Base-by-base conservation (phyloP, 805 yeast genomes). In the Cyberlindnera nakhonratchasimensis region DNA sequence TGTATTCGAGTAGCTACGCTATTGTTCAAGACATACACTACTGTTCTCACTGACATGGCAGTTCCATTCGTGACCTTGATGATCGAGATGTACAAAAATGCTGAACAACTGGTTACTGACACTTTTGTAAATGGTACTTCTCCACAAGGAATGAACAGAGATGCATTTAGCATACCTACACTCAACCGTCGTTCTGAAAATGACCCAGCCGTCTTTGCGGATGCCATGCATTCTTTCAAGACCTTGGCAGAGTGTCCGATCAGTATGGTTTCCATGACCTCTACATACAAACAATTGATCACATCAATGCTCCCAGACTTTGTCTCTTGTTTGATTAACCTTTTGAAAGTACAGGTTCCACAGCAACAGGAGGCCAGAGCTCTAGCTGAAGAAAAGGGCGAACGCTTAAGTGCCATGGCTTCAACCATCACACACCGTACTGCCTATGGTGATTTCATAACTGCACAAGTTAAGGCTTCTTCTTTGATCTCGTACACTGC, bases 191-290 rank as follows among this genome's bases (percentile, higher is more conserved):
- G 43, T 6, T 57, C 61, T 12, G 39, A 45, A 5, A 70, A 66
- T 24, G 74, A 66, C 17, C 58, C 75, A 7, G 80, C 79, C 45
- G 67, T 74, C 3, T 69, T 89, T 40, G 74, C 74, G 33, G 76
- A 74, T 47, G 83, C 96, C 5, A 75, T 86, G 75, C 72, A 62
- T 50, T 89, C 97, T 1, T 91, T 93, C 72, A 90, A 89, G 59
- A 87, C 91, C 12, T 73, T 93, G 46, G 86, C 96, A 0, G 99
- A 93, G 62, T 90, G 98, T 59, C 99, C 99, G 9, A 91, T 93
- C 29, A 89, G 96, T 4, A 85, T 93, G 82, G 99, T 93, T 3
- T 80, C 96, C 7, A 69, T 95, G 39, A 88, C 87, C 55, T 86
- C 96, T 1, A 80, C 96, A 0, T 89, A 90, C 66, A 87, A 89